Percentiles rank a stretch among this genome's conserved stretches.
These are phyloP conservation scores for Fusarium sp. DNA, from an alignment of 2,329 filamentous ascomycete species.

Conservation along the genomic window DNA sequence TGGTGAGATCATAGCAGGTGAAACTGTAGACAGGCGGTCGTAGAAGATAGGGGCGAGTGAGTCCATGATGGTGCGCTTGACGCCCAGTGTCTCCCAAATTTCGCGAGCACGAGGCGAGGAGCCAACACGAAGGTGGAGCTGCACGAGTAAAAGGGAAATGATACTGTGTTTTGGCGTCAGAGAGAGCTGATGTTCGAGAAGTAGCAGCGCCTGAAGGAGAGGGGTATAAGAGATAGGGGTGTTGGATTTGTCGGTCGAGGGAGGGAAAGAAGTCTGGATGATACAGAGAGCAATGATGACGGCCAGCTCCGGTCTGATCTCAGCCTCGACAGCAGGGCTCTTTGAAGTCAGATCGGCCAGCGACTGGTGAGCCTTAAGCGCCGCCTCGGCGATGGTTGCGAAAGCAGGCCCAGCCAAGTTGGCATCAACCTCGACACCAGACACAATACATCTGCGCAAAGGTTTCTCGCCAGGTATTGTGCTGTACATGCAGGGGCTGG, in stretches of 20 bases:
- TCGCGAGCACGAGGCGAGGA: slow-evolving; percentile 59
- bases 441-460: slow-evolving; percentile 40
- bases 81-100: slow-evolving; percentile 62
- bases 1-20: slow-evolving; percentile 54
- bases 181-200: slow-evolving; percentile 63
- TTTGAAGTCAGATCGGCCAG: slow-evolving; percentile 18
- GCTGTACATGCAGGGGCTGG: slow-evolving; percentile 47
- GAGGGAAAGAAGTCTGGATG: slow-evolving; percentile 46
- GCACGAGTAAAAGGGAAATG: slow-evolving; percentile 62
- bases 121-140: slow-evolving; percentile 63
- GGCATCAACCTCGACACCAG: slow-evolving; percentile 33
- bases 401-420: slow-evolving; percentile 41
- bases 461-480: slow-evolving; percentile 33
- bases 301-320: slow-evolving; percentile 49
- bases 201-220: slow-evolving; percentile 60
- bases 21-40: slow-evolving; percentile 64
- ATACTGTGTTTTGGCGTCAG: slow-evolving; percentile 58
- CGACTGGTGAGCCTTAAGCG: slow-evolving; percentile 35
- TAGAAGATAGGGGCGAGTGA: slow-evolving; percentile 65
- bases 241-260: slow-evolving; percentile 32
- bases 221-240: slow-evolving; percentile 39
- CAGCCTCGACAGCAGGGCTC: slow-evolving; percentile 32
- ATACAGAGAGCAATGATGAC: slow-evolving; percentile 51
- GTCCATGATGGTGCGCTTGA: slow-evolving; percentile 69
- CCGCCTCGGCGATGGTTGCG: slow-evolving; percentile 32